phyloP scores from a whole-genome alignment of 768 basidiomycete genomes.

The Hysterangium stoloniferum region DNA sequence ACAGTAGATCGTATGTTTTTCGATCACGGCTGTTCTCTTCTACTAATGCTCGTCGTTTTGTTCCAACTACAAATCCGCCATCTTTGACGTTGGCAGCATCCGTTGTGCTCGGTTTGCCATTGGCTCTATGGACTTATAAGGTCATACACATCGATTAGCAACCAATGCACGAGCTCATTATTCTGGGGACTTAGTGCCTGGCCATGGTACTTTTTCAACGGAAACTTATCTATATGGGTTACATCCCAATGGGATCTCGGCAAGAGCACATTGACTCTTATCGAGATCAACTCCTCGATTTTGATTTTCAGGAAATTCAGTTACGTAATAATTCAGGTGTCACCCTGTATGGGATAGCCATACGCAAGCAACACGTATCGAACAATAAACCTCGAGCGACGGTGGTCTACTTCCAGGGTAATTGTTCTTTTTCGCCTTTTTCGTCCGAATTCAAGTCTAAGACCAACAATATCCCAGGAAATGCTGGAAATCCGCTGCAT shows the following conservation, averaged over 20 bases:
- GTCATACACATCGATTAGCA: slow-evolving; percentile 15
- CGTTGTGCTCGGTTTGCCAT: slow-evolving; percentile 30
- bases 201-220: slow-evolving; percentile 43
- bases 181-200: slow-evolving; percentile 29
- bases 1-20: too few relatives aligned
- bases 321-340: slow-evolving; percentile 18
- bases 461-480: slow-evolving; percentile 25
- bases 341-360: slow-evolving; percentile 21
- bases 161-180: background rate
- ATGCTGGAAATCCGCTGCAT: slow-evolving; percentile 41
- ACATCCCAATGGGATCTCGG: slow-evolving; percentile 34
- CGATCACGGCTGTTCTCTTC: background rate
- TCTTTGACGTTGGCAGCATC: slow-evolving; percentile 23
- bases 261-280: slow-evolving; percentile 24
- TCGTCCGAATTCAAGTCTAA: background rate
- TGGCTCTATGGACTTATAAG: slow-evolving; percentile 37
- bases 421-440: background rate
- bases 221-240: slow-evolving; percentile 46
- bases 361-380: slow-evolving; percentile 12
- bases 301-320: slow-evolving; percentile 24
- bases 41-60: background rate
- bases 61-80: slow-evolving; percentile 21
- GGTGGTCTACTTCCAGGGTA: slow-evolving; percentile 33
- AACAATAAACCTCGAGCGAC: slow-evolving; percentile 15
- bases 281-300: slow-evolving; percentile 18